Conservation (phyloP, 768 basidiomycete species). For the Panaeolus papilionaceus region DNA sequence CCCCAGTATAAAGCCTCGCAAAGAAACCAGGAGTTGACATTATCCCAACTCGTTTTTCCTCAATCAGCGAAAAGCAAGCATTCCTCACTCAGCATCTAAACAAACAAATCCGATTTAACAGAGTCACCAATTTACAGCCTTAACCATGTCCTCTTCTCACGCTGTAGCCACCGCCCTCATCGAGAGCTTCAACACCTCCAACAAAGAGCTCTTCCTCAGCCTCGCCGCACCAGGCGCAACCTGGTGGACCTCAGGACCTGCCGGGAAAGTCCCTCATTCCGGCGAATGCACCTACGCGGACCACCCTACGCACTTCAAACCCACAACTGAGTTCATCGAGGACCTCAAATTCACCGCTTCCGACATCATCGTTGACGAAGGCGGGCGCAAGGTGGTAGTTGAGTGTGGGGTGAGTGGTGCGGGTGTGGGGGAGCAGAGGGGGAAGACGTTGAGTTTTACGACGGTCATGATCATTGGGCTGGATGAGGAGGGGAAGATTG, state of each 20-base stretch:
- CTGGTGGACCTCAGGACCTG: slow-evolving; percentile 14
- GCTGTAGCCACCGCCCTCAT: not conserved
- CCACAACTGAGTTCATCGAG: not conserved
- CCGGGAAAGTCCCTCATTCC: not conserved
- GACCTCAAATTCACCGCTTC: not conserved
- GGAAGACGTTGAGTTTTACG: not conserved
- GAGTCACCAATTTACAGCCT: too few species aligned
- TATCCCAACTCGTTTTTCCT: too few species aligned
- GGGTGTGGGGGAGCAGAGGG: not conserved
- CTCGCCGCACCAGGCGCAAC: slow-evolving; percentile 15
- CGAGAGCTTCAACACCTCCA: not conserved
- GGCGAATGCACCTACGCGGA: slow-evolving; percentile 6
- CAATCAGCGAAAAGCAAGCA: too few species aligned
- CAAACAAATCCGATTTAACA: too few species aligned
- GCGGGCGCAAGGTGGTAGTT: not conserved
- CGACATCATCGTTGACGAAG: not conserved
- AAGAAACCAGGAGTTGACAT: too few species aligned
- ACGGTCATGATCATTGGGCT: slow-evolving; percentile 3
- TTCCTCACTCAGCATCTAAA: too few species aligned
- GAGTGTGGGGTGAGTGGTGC: not conserved
- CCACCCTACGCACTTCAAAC: not conserved
- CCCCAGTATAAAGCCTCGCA: too few species aligned
- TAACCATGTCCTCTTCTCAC: not conserved
- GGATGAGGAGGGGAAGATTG: slow-evolving; percentile 16
- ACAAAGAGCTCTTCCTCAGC: not conserved